Percentiles rank a stretch among this genome's conserved stretches.
Conservation (phyloP, 208 protist species). For the Tetramitus jugosus region DNA sequence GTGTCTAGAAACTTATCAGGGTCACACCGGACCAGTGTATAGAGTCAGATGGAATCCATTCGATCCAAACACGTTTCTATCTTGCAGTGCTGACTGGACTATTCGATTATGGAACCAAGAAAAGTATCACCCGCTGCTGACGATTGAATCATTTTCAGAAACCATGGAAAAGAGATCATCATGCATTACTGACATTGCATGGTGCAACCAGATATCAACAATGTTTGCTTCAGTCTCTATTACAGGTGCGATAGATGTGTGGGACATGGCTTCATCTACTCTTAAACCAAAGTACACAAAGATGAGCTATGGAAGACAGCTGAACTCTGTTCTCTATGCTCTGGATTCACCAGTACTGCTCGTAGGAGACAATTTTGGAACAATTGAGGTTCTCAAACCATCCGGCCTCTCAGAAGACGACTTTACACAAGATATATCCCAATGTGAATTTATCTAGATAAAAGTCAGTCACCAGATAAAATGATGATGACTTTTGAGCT, state of each 20-base stretch:
- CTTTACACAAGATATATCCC: too few relatives aligned
- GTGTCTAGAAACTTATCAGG: conserved; percentile 78
- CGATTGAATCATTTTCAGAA: conserved; percentile 57
- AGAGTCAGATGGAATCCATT: conserved; percentile 80
- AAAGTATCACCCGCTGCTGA: conserved; percentile 46
- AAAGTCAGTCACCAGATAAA: too few relatives aligned
- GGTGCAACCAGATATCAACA: conserved; percentile 72
- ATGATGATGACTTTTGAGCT: too few relatives aligned
- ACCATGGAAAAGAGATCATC: conserved; percentile 52
- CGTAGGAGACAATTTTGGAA: conserved; percentile 72
- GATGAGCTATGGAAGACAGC: conserved; percentile 44
- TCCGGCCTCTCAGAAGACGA: too few relatives aligned
- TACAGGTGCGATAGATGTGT: conserved; percentile 49
- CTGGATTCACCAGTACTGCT: conserved; percentile 67
- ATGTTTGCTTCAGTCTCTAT: conserved; percentile 80
- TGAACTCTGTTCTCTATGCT: conserved; percentile 68
- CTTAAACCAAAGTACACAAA: conserved; percentile 1
- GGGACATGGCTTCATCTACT: conserved; percentile 36
- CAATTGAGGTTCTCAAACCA: conserved; percentile 66
- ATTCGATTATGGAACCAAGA: conserved; percentile 77
- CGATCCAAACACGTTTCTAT: conserved; percentile 73
- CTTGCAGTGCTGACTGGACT: conserved; percentile 90
- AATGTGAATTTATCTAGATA: too few relatives aligned
- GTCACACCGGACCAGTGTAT: conserved; percentile 79
- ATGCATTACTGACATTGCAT: conserved; percentile 80